Evolutionary conservation across 345 rosid genomes (phyloP).

Genomic region (Hibiscus mutabilis): DNA sequence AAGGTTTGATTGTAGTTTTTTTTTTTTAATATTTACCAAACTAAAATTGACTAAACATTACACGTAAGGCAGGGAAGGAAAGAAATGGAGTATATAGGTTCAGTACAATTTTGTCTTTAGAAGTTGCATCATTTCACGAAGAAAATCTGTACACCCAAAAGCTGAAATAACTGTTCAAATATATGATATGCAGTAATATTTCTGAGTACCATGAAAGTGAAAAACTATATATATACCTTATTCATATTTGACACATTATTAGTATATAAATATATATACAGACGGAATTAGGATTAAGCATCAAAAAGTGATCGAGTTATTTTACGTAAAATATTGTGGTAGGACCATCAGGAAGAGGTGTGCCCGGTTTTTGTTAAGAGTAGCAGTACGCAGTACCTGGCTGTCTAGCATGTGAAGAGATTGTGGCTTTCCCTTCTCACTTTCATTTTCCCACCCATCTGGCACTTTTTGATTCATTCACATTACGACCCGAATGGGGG

Average conservation of each 20-base stretch:
- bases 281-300: too few species aligned
- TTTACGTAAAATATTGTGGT: background rate
- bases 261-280: too few species aligned
- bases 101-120: conserved; percentile 6
- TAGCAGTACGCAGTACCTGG: conserved; percentile 41
- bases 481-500: conserved; percentile 9
- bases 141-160: background rate
- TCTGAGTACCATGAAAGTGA: background rate
- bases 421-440: conserved; percentile 19
- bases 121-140: background rate
- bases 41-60: conserved; percentile 27
- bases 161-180: background rate
- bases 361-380: conserved; percentile 36
- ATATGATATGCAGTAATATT: background rate
- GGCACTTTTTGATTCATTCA: conserved; percentile 29
- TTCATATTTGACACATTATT: too few species aligned
- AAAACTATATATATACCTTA: too few species aligned
- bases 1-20: background rate
- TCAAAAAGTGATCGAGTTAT: too few species aligned
- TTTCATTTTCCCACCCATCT: conserved; percentile 26
- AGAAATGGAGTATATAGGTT: background rate
- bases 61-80: conserved; percentile 18
- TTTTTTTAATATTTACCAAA: background rate
- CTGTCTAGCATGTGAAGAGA: conserved; percentile 57
- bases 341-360: conserved; percentile 14